These are phyloP conservation scores for Starmera caribaea DNA, from an alignment of 805 yeast genomes.

Conservation along the genomic window DNA sequence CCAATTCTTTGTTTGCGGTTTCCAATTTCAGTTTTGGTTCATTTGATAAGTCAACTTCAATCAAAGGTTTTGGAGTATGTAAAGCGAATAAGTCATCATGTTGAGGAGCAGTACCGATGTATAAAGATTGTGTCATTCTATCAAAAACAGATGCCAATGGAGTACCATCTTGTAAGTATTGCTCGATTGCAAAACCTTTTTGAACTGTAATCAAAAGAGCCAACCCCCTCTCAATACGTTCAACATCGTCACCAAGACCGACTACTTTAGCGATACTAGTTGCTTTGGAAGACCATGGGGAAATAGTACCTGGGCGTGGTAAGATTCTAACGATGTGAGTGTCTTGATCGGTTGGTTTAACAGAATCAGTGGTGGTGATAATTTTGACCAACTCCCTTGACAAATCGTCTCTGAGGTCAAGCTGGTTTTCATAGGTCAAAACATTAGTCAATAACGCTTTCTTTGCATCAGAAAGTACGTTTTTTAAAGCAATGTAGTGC, in stretches of 20 bases:
- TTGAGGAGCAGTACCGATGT: slow-evolving; percentile 50
- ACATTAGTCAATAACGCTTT: slow-evolving; percentile 48
- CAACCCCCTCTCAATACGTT: slow-evolving; percentile 86
- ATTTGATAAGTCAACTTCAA: slow-evolving; percentile 54
- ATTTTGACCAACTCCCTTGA: slow-evolving; percentile 30
- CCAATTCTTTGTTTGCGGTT: slow-evolving; percentile 73
- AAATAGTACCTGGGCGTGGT: slow-evolving; percentile 93
- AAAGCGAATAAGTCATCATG: slow-evolving; percentile 66
- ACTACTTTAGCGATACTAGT: slow-evolving; percentile 88
- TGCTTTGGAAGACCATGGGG: slow-evolving; percentile 99
- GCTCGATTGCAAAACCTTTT: slow-evolving; percentile 58
- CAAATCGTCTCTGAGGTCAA: slow-evolving; percentile 42
- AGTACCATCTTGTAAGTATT: slow-evolving; percentile 42
- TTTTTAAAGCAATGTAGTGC: slow-evolving; percentile 65
- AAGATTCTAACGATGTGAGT: slow-evolving; percentile 62
- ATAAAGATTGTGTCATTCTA: slow-evolving; percentile 85
- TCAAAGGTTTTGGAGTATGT: slow-evolving; percentile 76
- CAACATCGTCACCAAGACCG: slow-evolving; percentile 63
- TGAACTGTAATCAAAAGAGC: slow-evolving; percentile 64
- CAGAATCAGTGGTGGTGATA: slow-evolving; percentile 20
- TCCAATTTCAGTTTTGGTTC: slow-evolving; percentile 46
- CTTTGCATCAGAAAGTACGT: slow-evolving; percentile 17
- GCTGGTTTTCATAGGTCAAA: slow-evolving; percentile 64
- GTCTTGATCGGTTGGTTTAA: slow-evolving; percentile 27
- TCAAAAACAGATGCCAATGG: slow-evolving; percentile 71